Conservation (phyloP, 208 protist species). For the Leishmania gerbilli region DNA sequence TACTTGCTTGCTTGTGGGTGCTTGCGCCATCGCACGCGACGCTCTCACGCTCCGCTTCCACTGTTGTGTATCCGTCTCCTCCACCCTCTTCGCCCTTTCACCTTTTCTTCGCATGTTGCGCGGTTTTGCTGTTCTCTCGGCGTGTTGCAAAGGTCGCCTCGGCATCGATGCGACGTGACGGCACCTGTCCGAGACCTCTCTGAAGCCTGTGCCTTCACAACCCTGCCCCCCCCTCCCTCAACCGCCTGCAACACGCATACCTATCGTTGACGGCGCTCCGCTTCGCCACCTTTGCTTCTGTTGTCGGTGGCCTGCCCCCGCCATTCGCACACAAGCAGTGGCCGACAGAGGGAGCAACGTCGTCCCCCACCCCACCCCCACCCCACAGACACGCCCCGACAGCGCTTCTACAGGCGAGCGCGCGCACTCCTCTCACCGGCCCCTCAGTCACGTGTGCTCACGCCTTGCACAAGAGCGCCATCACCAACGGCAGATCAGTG, state of each 20-base stretch:
- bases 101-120: background rate
- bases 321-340: background rate
- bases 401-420: background rate
- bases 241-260: background rate
- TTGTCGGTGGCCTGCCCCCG: background rate
- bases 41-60: background rate
- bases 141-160: background rate
- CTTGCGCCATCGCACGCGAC: background rate
- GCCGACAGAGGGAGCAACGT: background rate
- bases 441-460: background rate
- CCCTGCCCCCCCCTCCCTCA: no score
- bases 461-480: background rate
- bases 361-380: background rate
- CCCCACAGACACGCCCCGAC: background rate
- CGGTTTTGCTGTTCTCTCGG: background rate
- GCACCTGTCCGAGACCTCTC: background rate
- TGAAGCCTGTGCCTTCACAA: background rate
- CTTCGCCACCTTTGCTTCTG: background rate
- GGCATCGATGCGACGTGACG: background rate
- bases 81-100: background rate
- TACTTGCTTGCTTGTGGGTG: conserved; percentile 4
- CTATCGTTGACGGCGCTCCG: background rate
- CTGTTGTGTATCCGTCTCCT: conserved; percentile 5
- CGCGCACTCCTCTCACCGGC: background rate
- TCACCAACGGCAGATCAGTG: background rate